phyloP scores from a whole-genome alignment of 352 stramenopile species.

The Phytophthora kernoviae region DNA sequence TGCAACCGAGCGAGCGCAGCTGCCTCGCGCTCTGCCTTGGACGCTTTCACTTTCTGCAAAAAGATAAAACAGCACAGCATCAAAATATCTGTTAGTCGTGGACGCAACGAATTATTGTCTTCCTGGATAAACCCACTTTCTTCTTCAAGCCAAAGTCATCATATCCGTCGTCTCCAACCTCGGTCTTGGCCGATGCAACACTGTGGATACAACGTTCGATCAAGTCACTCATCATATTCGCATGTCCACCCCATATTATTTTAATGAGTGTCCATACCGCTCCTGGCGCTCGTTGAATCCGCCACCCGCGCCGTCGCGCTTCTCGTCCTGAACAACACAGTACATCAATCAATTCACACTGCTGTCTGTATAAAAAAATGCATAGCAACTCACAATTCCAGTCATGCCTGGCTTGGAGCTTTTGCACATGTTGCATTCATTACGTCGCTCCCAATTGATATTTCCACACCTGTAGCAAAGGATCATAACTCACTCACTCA shows the following conservation, averaged over 20 bases:
- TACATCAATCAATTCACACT: constrained; percentile 3
- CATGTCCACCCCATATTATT: background rate
- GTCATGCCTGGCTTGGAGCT: constrained; percentile 72
- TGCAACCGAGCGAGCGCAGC: constrained; percentile 80
- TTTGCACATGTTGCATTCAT: constrained; percentile 91
- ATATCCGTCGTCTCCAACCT: constrained; percentile 87
- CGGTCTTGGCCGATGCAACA: constrained; percentile 72
- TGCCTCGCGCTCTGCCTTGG: constrained; percentile 78
- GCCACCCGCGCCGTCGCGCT: constrained; percentile 74
- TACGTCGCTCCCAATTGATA: constrained; percentile 85
- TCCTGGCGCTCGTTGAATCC: constrained; percentile 88
- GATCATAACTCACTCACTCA: background rate
- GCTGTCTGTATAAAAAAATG: background rate
- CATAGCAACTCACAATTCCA: constrained; percentile 44
- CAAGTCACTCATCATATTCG: constrained; percentile 6
- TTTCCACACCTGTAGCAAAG: constrained; percentile 68
- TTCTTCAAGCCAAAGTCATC: constrained; percentile 89
- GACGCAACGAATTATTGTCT: too few species aligned
- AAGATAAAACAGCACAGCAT: background rate
- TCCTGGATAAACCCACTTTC: constrained; percentile 43
- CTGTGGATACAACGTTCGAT: constrained; percentile 21
- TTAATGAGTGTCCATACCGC: constrained; percentile 42
- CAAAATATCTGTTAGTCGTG: background rate
- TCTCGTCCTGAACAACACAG: constrained; percentile 58
- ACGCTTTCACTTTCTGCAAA: constrained; percentile 63